phyloP scores from a whole-genome alignment of 371 early-diverging fungal genomes.

The Zychaea mexicana region DNA sequence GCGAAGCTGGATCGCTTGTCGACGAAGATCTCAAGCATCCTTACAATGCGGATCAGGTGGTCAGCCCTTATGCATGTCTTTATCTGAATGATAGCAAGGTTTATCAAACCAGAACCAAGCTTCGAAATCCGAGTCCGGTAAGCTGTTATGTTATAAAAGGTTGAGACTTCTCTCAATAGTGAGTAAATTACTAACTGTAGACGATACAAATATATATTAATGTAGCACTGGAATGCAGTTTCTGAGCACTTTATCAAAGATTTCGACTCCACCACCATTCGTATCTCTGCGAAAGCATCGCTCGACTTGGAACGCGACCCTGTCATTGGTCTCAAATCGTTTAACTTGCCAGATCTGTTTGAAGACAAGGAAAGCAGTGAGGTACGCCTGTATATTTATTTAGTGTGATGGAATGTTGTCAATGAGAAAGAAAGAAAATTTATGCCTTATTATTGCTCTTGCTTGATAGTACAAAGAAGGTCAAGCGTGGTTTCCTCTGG shows the following conservation, averaged over 20 bases:
- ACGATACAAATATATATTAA: neutral
- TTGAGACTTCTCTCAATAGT: no score
- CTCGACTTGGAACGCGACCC: conserved; percentile 44
- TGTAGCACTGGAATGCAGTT: conserved; percentile 44
- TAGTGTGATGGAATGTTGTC: no score
- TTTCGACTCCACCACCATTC: conserved; percentile 19
- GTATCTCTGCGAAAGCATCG: conserved; percentile 35
- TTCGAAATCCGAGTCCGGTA: conserved; percentile 42
- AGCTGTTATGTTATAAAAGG: no score
- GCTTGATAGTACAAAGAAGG: conserved; percentile 27
- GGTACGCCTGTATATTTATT: neutral
- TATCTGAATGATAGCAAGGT: conserved; percentile 48
- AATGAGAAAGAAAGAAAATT: neutral
- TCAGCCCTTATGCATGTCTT: conserved; percentile 41
- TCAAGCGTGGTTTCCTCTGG: conserved; percentile 36
- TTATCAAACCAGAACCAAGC: conserved; percentile 32
- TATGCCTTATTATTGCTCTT: neutral
- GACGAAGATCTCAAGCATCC: conserved; percentile 41
- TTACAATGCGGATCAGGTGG: conserved; percentile 34
- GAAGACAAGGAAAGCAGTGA: conserved; percentile 1
- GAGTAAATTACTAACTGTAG: no score
- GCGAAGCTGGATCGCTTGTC: conserved; percentile 26
- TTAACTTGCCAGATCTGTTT: conserved; percentile 30
- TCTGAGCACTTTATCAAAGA: conserved; percentile 39
- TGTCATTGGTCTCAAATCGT: conserved; percentile 30